Percentiles rank a stretch among this genome's conserved stretches.
Evolutionary conservation across 2,329 filamentous ascomycete genomes (phyloP).

Genomic region (Clathrospora elynae): DNA sequence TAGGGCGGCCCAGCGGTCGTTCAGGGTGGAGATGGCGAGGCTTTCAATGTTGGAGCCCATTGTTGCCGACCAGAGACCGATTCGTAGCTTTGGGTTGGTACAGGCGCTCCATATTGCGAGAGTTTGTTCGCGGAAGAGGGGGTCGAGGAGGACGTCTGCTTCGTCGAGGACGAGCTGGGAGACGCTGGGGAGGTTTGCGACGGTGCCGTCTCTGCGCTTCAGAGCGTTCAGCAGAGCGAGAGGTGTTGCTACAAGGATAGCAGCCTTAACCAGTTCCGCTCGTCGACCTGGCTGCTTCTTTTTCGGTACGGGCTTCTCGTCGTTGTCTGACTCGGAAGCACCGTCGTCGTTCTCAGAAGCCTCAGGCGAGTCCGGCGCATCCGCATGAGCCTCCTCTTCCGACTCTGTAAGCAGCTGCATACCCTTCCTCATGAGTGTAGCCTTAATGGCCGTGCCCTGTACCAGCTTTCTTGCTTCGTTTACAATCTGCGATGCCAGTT

Average conservation of each 20-base stretch:
- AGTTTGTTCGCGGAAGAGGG: slow-evolving; percentile 87
- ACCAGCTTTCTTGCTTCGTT: slow-evolving; percentile 83
- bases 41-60: slow-evolving; percentile 93
- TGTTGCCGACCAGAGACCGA: slow-evolving; percentile 93
- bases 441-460: slow-evolving; percentile 74
- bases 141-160: slow-evolving; percentile 91
- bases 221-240: slow-evolving; percentile 78
- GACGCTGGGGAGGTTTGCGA: slow-evolving; percentile 67
- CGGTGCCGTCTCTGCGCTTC: slow-evolving; percentile 52
- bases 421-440: slow-evolving; percentile 83
- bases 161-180: slow-evolving; percentile 84
- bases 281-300: slow-evolving; percentile 46
- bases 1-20: slow-evolving; percentile 44
- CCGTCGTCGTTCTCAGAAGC: slow-evolving; percentile 49
- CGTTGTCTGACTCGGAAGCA: slow-evolving; percentile 43
- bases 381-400: slow-evolving; percentile 50
- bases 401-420: slow-evolving; percentile 64
- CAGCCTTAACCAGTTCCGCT: slow-evolving; percentile 67
- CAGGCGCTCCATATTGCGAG: slow-evolving; percentile 82
- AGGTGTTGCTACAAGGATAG: slow-evolving; percentile 82
- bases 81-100: slow-evolving; percentile 68
- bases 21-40: slow-evolving; percentile 68
- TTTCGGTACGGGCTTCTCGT: slow-evolving; percentile 41
- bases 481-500: slow-evolving; percentile 57
- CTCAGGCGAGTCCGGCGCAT: slow-evolving; percentile 34